These are phyloP conservation scores for Gaultheria prostrata DNA, from an alignment of 148 eudicot species.

Conservation along the genomic window DNA sequence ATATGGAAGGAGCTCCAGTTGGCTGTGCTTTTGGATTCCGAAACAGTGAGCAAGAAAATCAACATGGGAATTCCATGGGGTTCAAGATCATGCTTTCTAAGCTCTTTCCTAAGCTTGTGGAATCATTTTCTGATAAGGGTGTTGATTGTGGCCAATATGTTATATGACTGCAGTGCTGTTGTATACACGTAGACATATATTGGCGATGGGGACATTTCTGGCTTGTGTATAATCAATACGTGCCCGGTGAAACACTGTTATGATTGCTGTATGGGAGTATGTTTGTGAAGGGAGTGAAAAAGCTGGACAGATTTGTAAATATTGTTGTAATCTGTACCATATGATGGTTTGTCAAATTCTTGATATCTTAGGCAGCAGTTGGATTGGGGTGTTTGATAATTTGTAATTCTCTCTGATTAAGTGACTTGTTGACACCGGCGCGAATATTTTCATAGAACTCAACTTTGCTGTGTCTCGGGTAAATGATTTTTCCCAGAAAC, in stretches of 20 bases:
- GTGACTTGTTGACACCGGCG: neutral
- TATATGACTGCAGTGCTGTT: constrained; percentile 7
- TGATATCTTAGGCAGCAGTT: neutral
- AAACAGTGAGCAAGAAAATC: constrained; percentile 24
- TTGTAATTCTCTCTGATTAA: neutral
- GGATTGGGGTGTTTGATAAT: neutral
- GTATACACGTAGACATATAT: neutral
- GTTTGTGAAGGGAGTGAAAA: neutral
- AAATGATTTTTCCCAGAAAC: neutral
- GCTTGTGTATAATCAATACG: neutral
- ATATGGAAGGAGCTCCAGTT: constrained; percentile 74
- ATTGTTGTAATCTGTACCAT: neutral
- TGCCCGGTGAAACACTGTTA: neutral
- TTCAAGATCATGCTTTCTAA: constrained; percentile 97
- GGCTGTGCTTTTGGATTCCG: constrained; percentile 37
- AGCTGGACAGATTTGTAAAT: neutral
- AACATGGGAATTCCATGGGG: constrained; percentile 64
- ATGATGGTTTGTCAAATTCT: constrained; percentile 8
- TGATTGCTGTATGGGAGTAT: neutral
- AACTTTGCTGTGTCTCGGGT: neutral
- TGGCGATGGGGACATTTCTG: neutral
- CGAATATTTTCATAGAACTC: neutral
- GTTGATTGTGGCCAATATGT: constrained; percentile 48
- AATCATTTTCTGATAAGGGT: constrained; percentile 69
- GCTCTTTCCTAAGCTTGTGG: constrained; percentile 76